Base-by-base conservation (phyloP, 768 basidiomycete genomes). In the Boletus subcaerulescens region DNA sequence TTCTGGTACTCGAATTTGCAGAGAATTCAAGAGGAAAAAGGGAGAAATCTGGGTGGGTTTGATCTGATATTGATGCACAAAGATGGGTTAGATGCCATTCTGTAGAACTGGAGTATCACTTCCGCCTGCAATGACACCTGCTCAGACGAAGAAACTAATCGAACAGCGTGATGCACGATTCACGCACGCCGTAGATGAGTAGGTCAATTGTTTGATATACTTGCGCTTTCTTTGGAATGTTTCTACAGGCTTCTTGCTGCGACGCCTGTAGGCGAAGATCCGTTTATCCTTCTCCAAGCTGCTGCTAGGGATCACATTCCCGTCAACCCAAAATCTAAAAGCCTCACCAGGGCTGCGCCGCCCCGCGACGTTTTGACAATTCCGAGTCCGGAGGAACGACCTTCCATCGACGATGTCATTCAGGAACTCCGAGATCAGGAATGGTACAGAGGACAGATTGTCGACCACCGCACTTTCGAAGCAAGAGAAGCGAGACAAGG, bases 291-390 rank as follows among this genome's bases (percentile, higher is more conserved):
- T 11, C 67, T 95, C 8, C 78, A 85, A 65, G 78, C 80, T 7
- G 90, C 89, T 22, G 87, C 85, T 3, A 76, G 75, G 24, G 83
- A 84, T 26, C 85, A 89, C 59, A 76, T 94, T 11, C 93, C 93
- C 3, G 73, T 88, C 26, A 77, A 88, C 60, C 85, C 86, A 7
- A 63, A 63, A 20, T 39, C 59, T 29, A 57, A 56, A 33, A 14
- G 2, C n/a, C 18, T 31, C 11, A 40, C 31, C 48, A 38, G 39
- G 35, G 36, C 3, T 24, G n/a, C 12, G 10, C 43, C 42, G 10
- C 13, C 48, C 1, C 22, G 39, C 20, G 69, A 65, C 26, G 45
- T 36, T 51, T 36, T 56, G 47, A 54, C 48, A 10, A 60, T 77
- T 49, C 80, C 79, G 14, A 69, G 69, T n/a, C 65, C 80, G 3